Evolutionary conservation across 257 asterid genomes (phyloP), one percentile per base, ranked within the genome.

Genomic region (Anisodus tanguticus): DNA sequence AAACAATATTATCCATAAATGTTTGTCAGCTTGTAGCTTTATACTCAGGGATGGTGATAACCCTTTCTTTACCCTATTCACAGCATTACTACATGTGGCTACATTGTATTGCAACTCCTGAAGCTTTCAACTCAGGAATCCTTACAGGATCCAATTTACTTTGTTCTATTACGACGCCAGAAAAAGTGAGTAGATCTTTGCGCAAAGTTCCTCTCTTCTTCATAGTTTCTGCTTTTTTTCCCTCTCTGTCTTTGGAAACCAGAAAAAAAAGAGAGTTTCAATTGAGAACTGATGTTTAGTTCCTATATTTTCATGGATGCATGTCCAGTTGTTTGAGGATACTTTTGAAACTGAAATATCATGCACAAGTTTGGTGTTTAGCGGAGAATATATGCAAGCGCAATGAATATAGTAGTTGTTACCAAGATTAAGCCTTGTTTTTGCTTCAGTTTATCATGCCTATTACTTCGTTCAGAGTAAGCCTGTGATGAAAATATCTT

Each of bases 51-150:
- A 60, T 79, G 81, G 39, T 83, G 31, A 55, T 85, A 37, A 71
- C 9, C 39, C 11, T 79, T 63, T 54, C 37, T 10, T 79, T 54
- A 59, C 71, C 74, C 72, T 64, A 81, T 84, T 84, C 79, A 91
- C 98, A 95, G 99, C 94, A 90, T 94, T 87, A 84, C 95, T n/a
- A 84, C 97, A 26, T 92, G 96, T 86, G 88, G 86, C 53, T 95
- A 94, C 89, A 89, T 95, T 59, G 90, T 91, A 47, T 19, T 93
- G 85, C 97, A 94, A 88, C 88, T 95, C 60, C 81, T 89, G 71
- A 91, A 86, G 90, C 91, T 93, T 55, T 88, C 96, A 87, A 89
- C 94, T 83, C 90, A 90, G 69, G 97, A 93, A 88, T 92, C 95
- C 74, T 59, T 67, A 22, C 90, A 92, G 79, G 97, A 95, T 88